A percentile compares a stretch with the other conserved stretches of the same genome.
Evolutionary conservation across 1,139 yeast species (phyloP).

Genomic region (Scheffersomyces lignicola): DNA sequence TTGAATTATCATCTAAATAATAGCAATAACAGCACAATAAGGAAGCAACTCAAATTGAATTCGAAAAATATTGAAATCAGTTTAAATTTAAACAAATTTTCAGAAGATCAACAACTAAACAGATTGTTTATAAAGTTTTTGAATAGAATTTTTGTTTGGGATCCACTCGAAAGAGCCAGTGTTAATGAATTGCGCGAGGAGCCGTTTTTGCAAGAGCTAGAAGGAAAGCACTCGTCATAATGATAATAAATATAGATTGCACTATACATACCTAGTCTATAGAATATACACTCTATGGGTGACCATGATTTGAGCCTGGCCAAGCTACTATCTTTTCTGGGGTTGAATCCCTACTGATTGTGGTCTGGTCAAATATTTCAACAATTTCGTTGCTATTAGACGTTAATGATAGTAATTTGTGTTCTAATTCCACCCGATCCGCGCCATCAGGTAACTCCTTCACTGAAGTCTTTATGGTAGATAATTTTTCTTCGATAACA

Average conservation of each 20-base stretch:
- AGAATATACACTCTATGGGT: conserved; percentile 43
- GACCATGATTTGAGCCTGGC: conserved; percentile 71
- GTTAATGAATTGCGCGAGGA: conserved; percentile 48
- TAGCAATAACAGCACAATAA: conserved; percentile 17
- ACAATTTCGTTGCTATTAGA: conserved; percentile 13
- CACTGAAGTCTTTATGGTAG: conserved; percentile 13
- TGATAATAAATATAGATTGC: not conserved
- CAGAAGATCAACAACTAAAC: conserved; percentile 7
- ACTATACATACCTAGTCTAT: not conserved
- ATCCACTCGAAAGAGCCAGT: conserved; percentile 46
- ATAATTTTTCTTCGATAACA: conserved; percentile 39
- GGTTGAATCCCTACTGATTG: conserved; percentile 26
- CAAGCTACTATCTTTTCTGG: conserved; percentile 56
- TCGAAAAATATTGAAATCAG: conserved; percentile 39
- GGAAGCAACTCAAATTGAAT: conserved; percentile 27
- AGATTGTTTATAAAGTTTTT: conserved; percentile 30
- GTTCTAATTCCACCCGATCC: conserved; percentile 8
- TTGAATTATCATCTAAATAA: conserved; percentile 21
- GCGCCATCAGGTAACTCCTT: conserved; percentile 7
- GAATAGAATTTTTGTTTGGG: conserved; percentile 52
- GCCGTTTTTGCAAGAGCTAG: conserved; percentile 15
- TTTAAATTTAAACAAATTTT: conserved; percentile 31
- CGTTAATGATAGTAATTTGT: conserved; percentile 9
- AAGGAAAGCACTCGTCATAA: not conserved
- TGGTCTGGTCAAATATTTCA: conserved; percentile 18